Evolutionary conservation across 2,329 filamentous ascomycete species (phyloP).

Genomic region (Alternaria gansuensis): DNA sequence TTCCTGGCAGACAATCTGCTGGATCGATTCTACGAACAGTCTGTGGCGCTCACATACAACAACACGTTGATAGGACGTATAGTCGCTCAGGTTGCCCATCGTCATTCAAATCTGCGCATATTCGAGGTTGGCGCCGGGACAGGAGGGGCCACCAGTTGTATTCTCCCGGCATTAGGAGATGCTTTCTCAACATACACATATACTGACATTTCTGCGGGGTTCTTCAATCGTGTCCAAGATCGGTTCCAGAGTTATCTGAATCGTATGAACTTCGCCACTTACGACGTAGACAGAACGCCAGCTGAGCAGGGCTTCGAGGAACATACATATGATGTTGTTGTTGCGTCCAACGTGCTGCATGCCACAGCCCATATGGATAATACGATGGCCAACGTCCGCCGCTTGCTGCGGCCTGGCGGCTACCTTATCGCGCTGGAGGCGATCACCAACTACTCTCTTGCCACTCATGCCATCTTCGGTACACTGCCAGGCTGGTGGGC

Average conservation of each 20-base stretch:
- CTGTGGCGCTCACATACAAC: slow-evolving; percentile 4
- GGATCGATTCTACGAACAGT: slow-evolving; percentile 25
- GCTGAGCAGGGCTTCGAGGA: slow-evolving; percentile 22
- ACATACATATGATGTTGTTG: slow-evolving; percentile 27
- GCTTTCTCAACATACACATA: slow-evolving; percentile 26
- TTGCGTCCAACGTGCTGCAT: slow-evolving; percentile 26
- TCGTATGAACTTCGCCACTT: slow-evolving; percentile 48
- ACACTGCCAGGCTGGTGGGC: slow-evolving; percentile 55
- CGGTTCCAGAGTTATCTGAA: neutral
- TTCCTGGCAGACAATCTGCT: slow-evolving; percentile 22
- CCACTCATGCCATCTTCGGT: slow-evolving; percentile 41
- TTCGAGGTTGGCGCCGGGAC: slow-evolving; percentile 29
- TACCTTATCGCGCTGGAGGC: slow-evolving; percentile 51
- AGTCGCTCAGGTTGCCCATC: slow-evolving; percentile 26
- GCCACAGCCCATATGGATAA: slow-evolving; percentile 19
- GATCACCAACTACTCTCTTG: neutral
- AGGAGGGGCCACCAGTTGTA: slow-evolving; percentile 13
- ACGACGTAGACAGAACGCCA: slow-evolving; percentile 4
- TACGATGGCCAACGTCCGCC: slow-evolving; percentile 22
- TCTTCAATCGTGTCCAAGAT: slow-evolving; percentile 19
- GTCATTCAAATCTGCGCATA: neutral
- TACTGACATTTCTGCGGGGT: slow-evolving; percentile 34
- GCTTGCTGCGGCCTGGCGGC: slow-evolving; percentile 52
- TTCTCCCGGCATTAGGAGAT: neutral
- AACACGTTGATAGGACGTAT: slow-evolving; percentile 9